Evolutionary conservation across 805 yeast species (phyloP).

Genomic region (Cyberlindnera subsufficiens): DNA sequence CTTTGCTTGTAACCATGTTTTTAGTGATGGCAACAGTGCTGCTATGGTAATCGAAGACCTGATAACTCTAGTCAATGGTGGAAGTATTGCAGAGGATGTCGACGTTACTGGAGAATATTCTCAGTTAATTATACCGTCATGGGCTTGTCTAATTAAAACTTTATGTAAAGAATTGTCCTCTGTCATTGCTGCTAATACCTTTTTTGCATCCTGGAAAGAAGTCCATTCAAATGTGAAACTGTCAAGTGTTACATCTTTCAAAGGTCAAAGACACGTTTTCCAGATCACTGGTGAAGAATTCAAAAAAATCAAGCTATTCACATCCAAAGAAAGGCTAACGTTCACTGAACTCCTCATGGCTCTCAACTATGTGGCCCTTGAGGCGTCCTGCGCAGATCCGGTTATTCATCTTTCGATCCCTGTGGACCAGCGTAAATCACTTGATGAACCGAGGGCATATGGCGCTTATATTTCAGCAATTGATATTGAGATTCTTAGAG

Average conservation of each 20-base stretch:
- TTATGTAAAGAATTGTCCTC: background rate
- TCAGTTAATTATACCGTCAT: slow-evolving; percentile 1
- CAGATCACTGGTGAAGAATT: background rate
- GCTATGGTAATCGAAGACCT: slow-evolving; percentile 10
- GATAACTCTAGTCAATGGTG: slow-evolving; percentile 1
- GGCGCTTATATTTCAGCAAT: slow-evolving; percentile 5
- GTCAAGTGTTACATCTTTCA: background rate
- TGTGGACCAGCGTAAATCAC: slow-evolving; percentile 4
- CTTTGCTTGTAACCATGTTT: slow-evolving; percentile 7
- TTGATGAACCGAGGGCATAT: slow-evolving; percentile 4
- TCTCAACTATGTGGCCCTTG: background rate
- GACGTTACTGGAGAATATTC: background rate
- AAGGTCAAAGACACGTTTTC: slow-evolving; percentile 1
- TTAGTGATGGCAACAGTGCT: slow-evolving; percentile 8
- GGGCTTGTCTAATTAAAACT: background rate
- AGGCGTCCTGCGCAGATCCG: background rate
- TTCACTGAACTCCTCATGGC: slow-evolving; percentile 4
- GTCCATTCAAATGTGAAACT: background rate
- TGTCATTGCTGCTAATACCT: background rate
- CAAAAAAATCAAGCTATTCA: slow-evolving; percentile 1
- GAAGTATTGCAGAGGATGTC: background rate
- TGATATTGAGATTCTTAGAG: background rate
- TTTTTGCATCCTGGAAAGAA: no score
- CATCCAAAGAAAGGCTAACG: slow-evolving; percentile 4
- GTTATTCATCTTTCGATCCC: slow-evolving; percentile 2